phyloP scores from a whole-genome alignment of 768 basidiomycete genomes.

The Pluteus cervinus region DNA sequence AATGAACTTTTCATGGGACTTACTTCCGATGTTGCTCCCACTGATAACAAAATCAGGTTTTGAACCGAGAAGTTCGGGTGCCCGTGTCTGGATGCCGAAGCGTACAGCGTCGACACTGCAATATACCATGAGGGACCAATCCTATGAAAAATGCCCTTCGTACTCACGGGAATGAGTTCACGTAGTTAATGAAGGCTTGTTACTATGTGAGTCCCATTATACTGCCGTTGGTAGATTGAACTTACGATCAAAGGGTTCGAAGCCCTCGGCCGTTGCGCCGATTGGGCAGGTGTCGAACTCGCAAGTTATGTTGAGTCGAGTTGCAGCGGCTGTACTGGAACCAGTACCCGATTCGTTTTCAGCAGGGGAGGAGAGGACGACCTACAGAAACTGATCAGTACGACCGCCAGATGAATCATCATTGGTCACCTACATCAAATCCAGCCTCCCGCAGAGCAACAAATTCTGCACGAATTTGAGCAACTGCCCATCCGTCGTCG shows the following conservation, averaged over 20 bases:
- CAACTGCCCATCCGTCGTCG: conserved; percentile 40
- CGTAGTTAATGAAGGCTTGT: conserved; percentile 27
- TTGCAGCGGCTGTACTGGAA: conserved; percentile 30
- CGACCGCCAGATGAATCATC: neutral
- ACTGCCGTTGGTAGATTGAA: neutral
- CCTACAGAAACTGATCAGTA: conserved; percentile 17
- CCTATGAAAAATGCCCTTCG: neutral
- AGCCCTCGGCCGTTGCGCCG: conserved; percentile 38
- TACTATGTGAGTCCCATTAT: neutral
- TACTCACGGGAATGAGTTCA: conserved; percentile 29
- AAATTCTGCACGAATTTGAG: conserved; percentile 36
- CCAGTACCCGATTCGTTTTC: conserved; percentile 41
- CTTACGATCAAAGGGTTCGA: conserved; percentile 33
- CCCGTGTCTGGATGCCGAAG: conserved; percentile 40
- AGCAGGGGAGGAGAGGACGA: conserved; percentile 42
- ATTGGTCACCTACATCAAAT: conserved; percentile 25
- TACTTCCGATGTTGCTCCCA: conserved; percentile 42
- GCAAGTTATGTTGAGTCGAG: conserved; percentile 27
- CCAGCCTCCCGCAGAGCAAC: conserved; percentile 30
- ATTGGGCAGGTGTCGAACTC: conserved; percentile 41
- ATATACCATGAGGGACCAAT: neutral
- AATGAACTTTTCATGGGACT: too few relatives aligned
- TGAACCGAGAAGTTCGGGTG: conserved; percentile 32
- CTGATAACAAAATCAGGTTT: conserved; percentile 39
- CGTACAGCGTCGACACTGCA: conserved; percentile 23